Percentiles rank a stretch among this genome's conserved stretches.
Conservation (phyloP, 352 stramenopile species). For the Pythium dissimile region DNA sequence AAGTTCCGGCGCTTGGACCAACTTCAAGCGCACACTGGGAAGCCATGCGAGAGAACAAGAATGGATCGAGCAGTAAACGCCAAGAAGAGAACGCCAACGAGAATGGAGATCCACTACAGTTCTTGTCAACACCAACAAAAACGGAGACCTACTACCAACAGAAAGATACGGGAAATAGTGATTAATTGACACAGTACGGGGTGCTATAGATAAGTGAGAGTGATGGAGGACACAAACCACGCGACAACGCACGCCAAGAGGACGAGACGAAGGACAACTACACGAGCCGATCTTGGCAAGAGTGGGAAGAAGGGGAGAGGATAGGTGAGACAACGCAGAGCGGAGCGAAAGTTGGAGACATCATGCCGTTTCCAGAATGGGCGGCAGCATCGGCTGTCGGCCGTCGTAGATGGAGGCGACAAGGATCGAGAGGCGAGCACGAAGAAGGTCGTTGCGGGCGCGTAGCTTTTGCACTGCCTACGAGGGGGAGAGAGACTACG, state of each 20-base stretch:
- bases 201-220: conserved; percentile 19
- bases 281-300: background rate
- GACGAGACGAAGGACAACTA: conserved; percentile 1
- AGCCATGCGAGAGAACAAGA: background rate
- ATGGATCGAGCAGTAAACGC: too few relatives aligned
- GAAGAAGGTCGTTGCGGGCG: conserved; percentile 60
- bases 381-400: conserved; percentile 16
- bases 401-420: conserved; percentile 64
- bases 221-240: background rate
- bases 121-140: background rate
- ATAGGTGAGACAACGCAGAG: conserved; percentile 1
- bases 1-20: background rate
- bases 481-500: background rate
- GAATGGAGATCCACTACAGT: background rate
- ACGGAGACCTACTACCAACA: background rate
- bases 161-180: background rate
- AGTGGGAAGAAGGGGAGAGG: too few relatives aligned
- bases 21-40: background rate
- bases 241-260: conserved; percentile 5
- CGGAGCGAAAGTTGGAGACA: background rate
- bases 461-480: conserved; percentile 62
- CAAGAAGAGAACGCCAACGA: background rate
- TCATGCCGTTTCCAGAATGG: conserved; percentile 17
- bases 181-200: conserved; percentile 1
- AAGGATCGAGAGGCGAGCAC: conserved; percentile 47